Conservation (phyloP, 2,329 filamentous ascomycete genomes). For the Ascochyta viciae-villosae region DNA sequence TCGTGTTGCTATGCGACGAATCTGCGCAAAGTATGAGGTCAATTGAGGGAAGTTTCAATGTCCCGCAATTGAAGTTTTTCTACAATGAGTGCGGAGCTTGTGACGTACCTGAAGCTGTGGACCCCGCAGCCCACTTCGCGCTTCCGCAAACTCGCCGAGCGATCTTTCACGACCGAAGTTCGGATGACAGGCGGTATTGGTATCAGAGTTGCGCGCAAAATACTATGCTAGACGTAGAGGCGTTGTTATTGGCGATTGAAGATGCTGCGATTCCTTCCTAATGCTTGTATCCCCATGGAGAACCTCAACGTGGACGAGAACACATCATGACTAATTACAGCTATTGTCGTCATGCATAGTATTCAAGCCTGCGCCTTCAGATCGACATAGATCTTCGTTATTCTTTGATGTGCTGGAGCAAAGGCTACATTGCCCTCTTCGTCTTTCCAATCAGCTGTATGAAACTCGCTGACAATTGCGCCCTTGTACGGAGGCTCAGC, state of each 20-base stretch:
- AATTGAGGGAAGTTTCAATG: not conserved
- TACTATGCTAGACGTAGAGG: too few relatives aligned
- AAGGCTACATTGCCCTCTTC: conserved; percentile 36
- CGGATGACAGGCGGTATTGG: not conserved
- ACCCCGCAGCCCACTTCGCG: conserved; percentile 21
- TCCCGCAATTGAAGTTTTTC: conserved; percentile 12
- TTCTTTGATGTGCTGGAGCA: conserved; percentile 30
- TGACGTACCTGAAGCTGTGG: conserved; percentile 19
- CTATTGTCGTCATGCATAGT: not conserved
- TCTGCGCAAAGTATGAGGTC: not conserved
- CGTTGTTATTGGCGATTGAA: too few relatives aligned
- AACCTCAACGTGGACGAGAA: too few relatives aligned
- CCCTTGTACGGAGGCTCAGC: conserved; percentile 36
- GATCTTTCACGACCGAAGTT: conserved; percentile 6
- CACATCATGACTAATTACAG: too few relatives aligned
- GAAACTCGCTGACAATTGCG: conserved; percentile 30
- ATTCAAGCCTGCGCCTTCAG: conserved; percentile 23
- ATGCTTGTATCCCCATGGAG: too few relatives aligned
- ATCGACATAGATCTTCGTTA: conserved; percentile 38
- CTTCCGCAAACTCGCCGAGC: conserved; percentile 13
- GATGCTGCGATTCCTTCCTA: too few relatives aligned
- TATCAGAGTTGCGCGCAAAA: not conserved
- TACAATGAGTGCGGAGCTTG: conserved; percentile 6
- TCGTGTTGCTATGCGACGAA: not conserved
- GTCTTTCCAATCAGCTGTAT: conserved; percentile 30